Percentiles rank a stretch among this genome's conserved stretches.
Evolutionary conservation across 495 filamentous ascomycete genomes (phyloP).

Genomic region (Saxophila tyrrhenica): DNA sequence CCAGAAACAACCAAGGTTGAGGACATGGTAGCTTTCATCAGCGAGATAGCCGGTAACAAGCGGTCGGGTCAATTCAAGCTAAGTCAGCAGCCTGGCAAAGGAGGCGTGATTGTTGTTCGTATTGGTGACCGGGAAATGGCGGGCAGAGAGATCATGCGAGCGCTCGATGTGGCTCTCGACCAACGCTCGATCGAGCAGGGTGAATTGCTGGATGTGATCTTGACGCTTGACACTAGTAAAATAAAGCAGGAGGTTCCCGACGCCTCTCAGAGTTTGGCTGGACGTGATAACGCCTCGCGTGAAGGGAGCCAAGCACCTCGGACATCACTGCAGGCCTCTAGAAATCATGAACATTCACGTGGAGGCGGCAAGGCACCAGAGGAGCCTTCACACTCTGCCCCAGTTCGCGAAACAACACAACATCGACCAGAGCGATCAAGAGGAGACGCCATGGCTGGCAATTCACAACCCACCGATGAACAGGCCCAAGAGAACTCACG

Average conservation of each 20-base stretch:
- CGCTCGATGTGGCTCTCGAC: conserved; percentile 57
- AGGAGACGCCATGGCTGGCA: neutral
- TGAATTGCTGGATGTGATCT: conserved; percentile 85
- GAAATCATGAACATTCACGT: neutral
- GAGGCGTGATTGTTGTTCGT: conserved; percentile 63
- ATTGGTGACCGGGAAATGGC: conserved; percentile 50
- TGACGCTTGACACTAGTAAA: conserved; percentile 59
- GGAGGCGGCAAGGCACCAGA: too few relatives aligned
- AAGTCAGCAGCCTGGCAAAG: conserved; percentile 8
- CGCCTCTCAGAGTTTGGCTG: neutral
- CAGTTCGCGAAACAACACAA: too few relatives aligned
- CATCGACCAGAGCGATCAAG: too few relatives aligned
- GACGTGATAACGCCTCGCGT: neutral
- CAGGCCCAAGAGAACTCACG: neutral
- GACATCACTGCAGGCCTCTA: too few relatives aligned
- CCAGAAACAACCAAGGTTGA: conserved; percentile 54
- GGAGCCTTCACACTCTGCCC: too few relatives aligned
- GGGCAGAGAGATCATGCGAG: conserved; percentile 53
- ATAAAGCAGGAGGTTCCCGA: conserved; percentile 52
- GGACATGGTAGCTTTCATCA: conserved; percentile 70
- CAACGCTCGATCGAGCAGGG: conserved; percentile 80
- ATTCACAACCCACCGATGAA: neutral
- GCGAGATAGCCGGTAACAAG: conserved; percentile 55
- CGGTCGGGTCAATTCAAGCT: conserved; percentile 34
- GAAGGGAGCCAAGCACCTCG: neutral